phyloP scores from a whole-genome alignment of 2,329 filamentous ascomycete genomes.

The Fusarium armeniacum region DNA sequence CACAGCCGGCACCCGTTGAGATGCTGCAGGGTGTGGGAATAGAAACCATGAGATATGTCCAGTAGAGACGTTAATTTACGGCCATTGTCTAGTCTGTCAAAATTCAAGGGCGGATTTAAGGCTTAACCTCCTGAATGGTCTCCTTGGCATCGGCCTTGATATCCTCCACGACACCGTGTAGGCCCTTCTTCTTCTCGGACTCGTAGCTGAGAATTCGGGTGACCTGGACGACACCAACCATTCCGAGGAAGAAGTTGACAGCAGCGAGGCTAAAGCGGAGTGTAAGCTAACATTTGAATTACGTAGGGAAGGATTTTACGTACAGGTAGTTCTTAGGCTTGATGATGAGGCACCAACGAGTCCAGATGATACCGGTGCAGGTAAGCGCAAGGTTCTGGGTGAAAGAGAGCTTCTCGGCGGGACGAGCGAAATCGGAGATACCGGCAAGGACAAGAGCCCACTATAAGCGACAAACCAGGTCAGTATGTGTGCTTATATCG shows the following conservation, averaged over 20 bases:
- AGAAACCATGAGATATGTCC: slow-evolving; percentile 26
- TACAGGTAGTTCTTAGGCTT: slow-evolving; percentile 92
- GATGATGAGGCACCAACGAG: slow-evolving; percentile 98
- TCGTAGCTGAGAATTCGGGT: slow-evolving; percentile 80
- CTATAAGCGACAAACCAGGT: slow-evolving; percentile 58
- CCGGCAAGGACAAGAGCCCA: slow-evolving; percentile 95
- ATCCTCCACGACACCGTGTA: slow-evolving; percentile 55
- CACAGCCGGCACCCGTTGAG: neutral
- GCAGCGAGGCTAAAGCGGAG: slow-evolving; percentile 77
- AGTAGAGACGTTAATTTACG: slow-evolving; percentile 1
- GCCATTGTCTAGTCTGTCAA: slow-evolving; percentile 5
- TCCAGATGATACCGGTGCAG: slow-evolving; percentile 96
- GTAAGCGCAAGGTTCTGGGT: slow-evolving; percentile 93
- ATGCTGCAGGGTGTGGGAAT: slow-evolving; percentile 1
- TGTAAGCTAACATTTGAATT: slow-evolving; percentile 4
- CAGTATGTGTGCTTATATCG: slow-evolving; percentile 18
- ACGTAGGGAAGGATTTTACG: slow-evolving; percentile 50
- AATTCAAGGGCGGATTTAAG: slow-evolving; percentile 26
- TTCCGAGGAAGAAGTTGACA: slow-evolving; percentile 97
- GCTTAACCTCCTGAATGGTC: slow-evolving; percentile 47
- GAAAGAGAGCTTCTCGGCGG: slow-evolving; percentile 91
- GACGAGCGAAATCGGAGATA: slow-evolving; percentile 90
- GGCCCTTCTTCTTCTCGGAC: slow-evolving; percentile 68
- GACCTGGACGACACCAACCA: slow-evolving; percentile 87
- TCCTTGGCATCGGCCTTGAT: slow-evolving; percentile 59